Conservation (phyloP, 164 flowering plant species). For the Aristolochia californica region DNA sequence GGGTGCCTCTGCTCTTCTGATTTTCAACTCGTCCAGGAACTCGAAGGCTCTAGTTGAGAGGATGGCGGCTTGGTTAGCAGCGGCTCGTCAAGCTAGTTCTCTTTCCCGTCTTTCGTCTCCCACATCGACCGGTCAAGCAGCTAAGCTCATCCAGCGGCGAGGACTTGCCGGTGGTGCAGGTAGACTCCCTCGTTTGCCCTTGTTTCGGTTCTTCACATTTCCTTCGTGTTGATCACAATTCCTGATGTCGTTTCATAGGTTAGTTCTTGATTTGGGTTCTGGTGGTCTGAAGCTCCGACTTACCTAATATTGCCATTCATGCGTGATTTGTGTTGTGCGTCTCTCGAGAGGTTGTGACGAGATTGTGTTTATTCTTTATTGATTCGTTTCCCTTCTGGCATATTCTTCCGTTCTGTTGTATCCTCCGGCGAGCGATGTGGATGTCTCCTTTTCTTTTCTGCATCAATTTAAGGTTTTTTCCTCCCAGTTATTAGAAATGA, state of each 20-base stretch:
- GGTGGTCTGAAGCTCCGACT: background rate
- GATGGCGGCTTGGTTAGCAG: constrained; percentile 20
- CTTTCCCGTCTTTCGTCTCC: constrained; percentile 18
- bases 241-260: background rate
- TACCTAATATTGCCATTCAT: background rate
- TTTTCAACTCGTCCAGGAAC: too few relatives aligned
- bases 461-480: too few relatives aligned
- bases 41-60: background rate
- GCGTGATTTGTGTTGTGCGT: too few relatives aligned
- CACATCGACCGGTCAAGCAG: constrained; percentile 12
- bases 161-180: constrained; percentile 61
- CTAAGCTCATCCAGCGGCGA: constrained; percentile 51
- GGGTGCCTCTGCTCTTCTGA: too few relatives aligned
- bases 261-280: background rate
- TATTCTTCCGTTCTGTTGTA: too few relatives aligned
- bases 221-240: background rate
- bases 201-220: background rate
- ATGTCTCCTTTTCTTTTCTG: too few relatives aligned
- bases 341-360: too few relatives aligned
- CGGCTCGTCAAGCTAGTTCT: constrained; percentile 23
- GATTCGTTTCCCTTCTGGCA: too few relatives aligned
- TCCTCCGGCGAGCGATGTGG: too few relatives aligned
- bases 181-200: constrained; percentile 5
- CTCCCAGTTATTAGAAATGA: too few relatives aligned
- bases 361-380: too few relatives aligned